Conservation (phyloP, 352 stramenopile species). For the Phytophthora podocarpi region DNA sequence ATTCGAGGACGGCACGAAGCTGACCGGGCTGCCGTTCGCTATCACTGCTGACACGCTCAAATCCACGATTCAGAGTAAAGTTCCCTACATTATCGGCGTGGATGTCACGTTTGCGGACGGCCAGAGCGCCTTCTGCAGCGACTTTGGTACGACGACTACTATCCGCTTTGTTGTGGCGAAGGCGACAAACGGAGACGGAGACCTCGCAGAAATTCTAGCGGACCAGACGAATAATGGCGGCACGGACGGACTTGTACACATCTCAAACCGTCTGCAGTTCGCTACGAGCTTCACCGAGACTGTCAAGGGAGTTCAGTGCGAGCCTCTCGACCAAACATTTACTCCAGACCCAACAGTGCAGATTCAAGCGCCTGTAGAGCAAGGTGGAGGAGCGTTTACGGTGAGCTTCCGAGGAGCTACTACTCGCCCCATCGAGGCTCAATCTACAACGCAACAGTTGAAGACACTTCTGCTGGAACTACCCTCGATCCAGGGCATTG, state of each 20-base stretch:
- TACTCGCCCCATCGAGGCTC: conserved; percentile 62
- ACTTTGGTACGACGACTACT: conserved; percentile 56
- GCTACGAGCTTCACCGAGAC: conserved; percentile 58
- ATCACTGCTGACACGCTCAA: conserved; percentile 48
- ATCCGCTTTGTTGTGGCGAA: conserved; percentile 70
- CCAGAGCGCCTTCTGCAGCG: conserved; percentile 47
- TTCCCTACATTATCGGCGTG: conserved; percentile 68
- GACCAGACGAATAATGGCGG: conserved; percentile 71
- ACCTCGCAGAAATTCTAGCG: conserved; percentile 50
- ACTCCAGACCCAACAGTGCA: conserved; percentile 42
- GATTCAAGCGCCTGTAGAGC: conserved; percentile 44
- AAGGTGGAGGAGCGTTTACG: conserved; percentile 60
- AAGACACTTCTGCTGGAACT: conserved; percentile 50
- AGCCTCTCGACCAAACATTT: conserved; percentile 61
- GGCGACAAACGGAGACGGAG: conserved; percentile 50
- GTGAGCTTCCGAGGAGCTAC: conserved; percentile 70
- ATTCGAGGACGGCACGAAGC: conserved; percentile 59
- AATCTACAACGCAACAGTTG: conserved; percentile 33
- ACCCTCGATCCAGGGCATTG: conserved; percentile 57
- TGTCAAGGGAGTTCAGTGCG: conserved; percentile 50
- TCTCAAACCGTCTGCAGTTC: conserved; percentile 69
- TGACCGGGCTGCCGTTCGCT: conserved; percentile 51
- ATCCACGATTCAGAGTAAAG: conserved; percentile 41
- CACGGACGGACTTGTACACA: conserved; percentile 52
- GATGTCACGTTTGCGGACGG: conserved; percentile 52